A percentile compares a stretch with the other conserved stretches of the same genome.
phyloP scores from a whole-genome alignment of 1,139 yeast species.

The Yarrowia galli region DNA sequence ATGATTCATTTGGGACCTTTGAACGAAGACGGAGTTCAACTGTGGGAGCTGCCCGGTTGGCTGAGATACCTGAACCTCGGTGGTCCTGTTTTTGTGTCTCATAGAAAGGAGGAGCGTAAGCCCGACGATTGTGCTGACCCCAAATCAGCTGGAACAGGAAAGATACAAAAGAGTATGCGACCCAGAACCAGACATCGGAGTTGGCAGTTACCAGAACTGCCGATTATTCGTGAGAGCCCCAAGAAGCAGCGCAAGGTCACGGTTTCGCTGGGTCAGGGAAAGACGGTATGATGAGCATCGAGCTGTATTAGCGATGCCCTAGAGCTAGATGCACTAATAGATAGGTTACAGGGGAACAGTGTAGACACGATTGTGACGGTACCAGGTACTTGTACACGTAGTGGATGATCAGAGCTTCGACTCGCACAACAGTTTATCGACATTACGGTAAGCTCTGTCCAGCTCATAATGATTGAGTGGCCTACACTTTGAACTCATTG shows the following conservation, averaged over 20 bases:
- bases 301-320: too few relatives aligned
- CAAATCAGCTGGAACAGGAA: not conserved
- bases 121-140: too few relatives aligned
- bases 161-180: not conserved
- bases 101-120: too few relatives aligned
- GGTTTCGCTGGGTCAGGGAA: not conserved
- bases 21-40: not conserved
- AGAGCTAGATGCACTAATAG: too few relatives aligned
- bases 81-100: not conserved
- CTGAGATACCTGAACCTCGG: not conserved
- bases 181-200: not conserved
- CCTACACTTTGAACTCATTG: too few relatives aligned
- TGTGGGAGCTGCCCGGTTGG: not conserved
- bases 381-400: too few relatives aligned
- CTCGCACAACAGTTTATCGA: too few relatives aligned
- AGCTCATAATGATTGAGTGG: too few relatives aligned
- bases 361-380: too few relatives aligned
- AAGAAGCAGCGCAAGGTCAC: not conserved
- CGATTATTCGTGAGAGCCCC: not conserved
- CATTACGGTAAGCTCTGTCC: too few relatives aligned
- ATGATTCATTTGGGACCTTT: not conserved
- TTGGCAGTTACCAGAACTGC: not conserved
- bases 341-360: too few relatives aligned
- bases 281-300: not conserved
- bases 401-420: too few relatives aligned